phyloP scores from a whole-genome alignment of 2,329 filamentous ascomycete species.

The Aspergillus luchuensis region DNA sequence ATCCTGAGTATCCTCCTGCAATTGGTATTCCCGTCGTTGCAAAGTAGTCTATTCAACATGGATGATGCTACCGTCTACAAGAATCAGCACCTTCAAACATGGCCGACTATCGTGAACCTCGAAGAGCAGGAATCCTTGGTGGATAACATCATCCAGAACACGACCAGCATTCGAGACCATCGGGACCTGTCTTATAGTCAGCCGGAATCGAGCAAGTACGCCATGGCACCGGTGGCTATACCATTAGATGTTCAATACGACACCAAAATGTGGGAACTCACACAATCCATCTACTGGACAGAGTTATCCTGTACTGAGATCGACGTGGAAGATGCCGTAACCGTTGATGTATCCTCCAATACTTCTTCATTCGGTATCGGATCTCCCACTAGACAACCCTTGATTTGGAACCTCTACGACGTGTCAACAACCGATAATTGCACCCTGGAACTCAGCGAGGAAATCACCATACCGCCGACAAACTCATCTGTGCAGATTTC shows the following conservation, averaged over 20 bases:
- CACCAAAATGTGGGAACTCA: slow-evolving; percentile 9
- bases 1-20: slow-evolving; percentile 10
- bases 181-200: background rate
- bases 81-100: slow-evolving; percentile 7
- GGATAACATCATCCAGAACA: background rate
- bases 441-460: slow-evolving; percentile 1
- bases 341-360: background rate
- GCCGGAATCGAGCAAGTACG: slow-evolving; percentile 5
- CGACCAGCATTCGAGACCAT: background rate
- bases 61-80: slow-evolving; percentile 5
- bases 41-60: slow-evolving; percentile 7
- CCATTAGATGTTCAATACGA: slow-evolving; percentile 5
- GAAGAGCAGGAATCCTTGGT: background rate
- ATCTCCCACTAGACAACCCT: background rate
- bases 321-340: background rate
- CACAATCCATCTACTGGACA: slow-evolving; percentile 11
- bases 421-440: background rate
- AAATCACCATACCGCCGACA: slow-evolving; percentile 2
- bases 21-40: slow-evolving; percentile 6
- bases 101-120: slow-evolving; percentile 6
- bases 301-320: slow-evolving; percentile 6
- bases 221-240: slow-evolving; percentile 10
- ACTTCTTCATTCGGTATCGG: background rate
- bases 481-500: slow-evolving; percentile 1
- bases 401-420: background rate